Conservation (phyloP, 768 basidiomycete genomes). For the Botryobasidium botryosum region DNA sequence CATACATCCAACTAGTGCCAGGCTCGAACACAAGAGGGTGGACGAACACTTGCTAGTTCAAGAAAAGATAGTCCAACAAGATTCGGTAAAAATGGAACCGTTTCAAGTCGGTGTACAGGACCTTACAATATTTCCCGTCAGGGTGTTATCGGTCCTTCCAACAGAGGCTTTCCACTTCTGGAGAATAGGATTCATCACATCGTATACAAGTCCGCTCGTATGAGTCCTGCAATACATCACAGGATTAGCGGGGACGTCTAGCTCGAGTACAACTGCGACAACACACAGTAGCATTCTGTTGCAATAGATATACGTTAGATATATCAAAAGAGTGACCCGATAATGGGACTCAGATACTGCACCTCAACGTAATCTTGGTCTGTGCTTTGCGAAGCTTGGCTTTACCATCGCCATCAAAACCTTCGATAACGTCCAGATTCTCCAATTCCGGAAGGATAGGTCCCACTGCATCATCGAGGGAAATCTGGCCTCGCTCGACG, state of each 20-base stretch:
- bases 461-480: not conserved
- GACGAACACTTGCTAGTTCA: not conserved
- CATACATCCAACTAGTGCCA: not conserved
- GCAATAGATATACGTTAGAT: no score
- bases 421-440: not conserved
- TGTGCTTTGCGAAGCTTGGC: not conserved
- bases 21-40: not conserved
- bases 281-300: no score
- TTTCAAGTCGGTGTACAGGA: no score
- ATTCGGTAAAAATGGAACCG: no score
- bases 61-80: no score
- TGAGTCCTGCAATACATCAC: not conserved
- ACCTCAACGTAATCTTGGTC: not conserved
- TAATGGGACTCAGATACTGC: no score
- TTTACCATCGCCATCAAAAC: not conserved
- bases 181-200: not conserved
- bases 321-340: no score
- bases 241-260: not conserved
- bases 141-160: not conserved
- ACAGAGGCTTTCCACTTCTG: not conserved
- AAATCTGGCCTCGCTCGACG: not conserved
- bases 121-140: not conserved
- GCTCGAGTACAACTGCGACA: no score
- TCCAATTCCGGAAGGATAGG: not conserved
- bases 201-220: not conserved